These are phyloP conservation scores for Lupinus albus DNA, from an alignment of 306 rosid species.

Conservation along the genomic window DNA sequence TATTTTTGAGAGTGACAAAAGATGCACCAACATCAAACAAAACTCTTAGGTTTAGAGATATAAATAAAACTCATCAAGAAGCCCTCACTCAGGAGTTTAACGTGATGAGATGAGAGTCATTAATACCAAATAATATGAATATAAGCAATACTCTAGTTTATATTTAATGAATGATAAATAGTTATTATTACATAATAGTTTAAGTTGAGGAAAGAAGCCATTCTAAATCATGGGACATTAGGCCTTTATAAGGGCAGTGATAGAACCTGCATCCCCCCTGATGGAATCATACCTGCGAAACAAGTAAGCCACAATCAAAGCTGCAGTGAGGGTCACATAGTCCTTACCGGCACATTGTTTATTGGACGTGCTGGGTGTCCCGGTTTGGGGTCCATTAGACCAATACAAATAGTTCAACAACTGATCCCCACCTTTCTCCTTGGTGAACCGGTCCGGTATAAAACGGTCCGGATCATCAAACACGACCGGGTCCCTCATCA, in stretches of 20 bases:
- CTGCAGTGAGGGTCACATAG: conserved; percentile 58
- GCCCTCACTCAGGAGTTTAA: no score
- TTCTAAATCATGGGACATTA: conserved; percentile 28
- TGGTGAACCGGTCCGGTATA: conserved; percentile 71
- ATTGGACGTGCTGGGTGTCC: conserved; percentile 56
- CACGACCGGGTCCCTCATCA: conserved; percentile 63
- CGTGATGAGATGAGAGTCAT: no score
- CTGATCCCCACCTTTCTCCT: conserved; percentile 55
- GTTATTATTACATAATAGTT: neutral
- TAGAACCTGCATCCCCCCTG: conserved; percentile 54
- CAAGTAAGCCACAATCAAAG: conserved; percentile 61
- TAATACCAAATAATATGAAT: no score
- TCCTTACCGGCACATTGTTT: conserved; percentile 90
- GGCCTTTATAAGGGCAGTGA: conserved; percentile 65
- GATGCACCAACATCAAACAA: no score
- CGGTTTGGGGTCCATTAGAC: conserved; percentile 93
- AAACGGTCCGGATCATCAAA: conserved; percentile 76
- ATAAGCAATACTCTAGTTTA: no score
- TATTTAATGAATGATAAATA: no score
- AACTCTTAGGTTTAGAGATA: no score
- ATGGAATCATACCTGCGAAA: conserved; percentile 76
- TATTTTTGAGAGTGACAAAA: no score
- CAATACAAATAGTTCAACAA: conserved; percentile 69
- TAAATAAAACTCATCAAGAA: no score
- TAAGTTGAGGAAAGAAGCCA: neutral